These are phyloP conservation scores for Quercus tomentella DNA, from an alignment of 331 rosid genomes.

Conservation along the genomic window DNA sequence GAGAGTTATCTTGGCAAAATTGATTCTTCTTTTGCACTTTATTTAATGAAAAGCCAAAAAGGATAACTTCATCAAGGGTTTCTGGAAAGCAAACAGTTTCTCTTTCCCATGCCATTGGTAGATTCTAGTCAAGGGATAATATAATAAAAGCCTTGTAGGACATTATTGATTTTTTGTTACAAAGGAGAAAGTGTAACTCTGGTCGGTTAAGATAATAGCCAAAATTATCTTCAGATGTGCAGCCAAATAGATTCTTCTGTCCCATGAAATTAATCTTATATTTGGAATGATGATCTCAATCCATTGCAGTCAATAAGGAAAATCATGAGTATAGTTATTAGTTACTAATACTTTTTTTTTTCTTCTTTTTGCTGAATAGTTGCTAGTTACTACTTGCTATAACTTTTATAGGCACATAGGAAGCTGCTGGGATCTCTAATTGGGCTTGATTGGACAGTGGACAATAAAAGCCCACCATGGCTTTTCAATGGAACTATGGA, in stretches of 20 bases:
- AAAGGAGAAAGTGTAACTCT: background rate
- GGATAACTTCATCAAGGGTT: constrained; percentile 14
- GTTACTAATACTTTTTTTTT: too few species aligned
- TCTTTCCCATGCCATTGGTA: background rate
- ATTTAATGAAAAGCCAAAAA: background rate
- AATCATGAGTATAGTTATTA: too few species aligned
- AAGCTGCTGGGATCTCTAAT: background rate
- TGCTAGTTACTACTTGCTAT: too few species aligned
- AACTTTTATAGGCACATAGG: background rate
- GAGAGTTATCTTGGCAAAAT: constrained; percentile 8
- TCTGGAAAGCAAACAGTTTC: background rate
- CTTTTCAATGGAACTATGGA: background rate
- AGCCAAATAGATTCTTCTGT: background rate
- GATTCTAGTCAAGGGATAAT: constrained; percentile 4
- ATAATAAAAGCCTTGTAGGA: background rate
- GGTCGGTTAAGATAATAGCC: background rate
- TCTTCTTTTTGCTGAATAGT: too few species aligned
- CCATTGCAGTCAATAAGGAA: too few species aligned
- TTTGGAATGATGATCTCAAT: too few species aligned
- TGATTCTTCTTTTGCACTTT: constrained; percentile 17
- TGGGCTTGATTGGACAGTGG: background rate
- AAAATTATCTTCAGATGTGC: background rate
- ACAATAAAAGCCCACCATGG: background rate
- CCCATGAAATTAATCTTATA: background rate
- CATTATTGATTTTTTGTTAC: background rate